Percentiles rank a stretch among this genome's conserved stretches.
These are phyloP conservation scores for Lagenidium giganteum DNA, from an alignment of 352 stramenopile genomes.

Conservation along the genomic window DNA sequence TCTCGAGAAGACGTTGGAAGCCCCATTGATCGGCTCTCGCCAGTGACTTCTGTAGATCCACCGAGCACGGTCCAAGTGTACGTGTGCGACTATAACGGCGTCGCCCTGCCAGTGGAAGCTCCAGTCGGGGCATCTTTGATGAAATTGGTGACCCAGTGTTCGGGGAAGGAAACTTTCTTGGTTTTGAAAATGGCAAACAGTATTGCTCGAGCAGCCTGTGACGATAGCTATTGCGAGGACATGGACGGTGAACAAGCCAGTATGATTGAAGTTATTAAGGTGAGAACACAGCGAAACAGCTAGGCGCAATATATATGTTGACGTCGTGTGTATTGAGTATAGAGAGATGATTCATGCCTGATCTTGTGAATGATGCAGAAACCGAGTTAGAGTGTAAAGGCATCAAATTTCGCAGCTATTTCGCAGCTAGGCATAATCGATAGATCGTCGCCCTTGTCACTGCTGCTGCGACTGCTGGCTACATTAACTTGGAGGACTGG, in stretches of 20 bases:
- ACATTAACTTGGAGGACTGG: constrained; percentile 1
- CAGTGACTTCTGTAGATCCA: too few species aligned
- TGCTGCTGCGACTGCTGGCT: constrained; percentile 5
- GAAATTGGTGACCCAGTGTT: constrained; percentile 3
- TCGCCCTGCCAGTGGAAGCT: constrained; percentile 1
- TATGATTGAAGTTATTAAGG: not conserved
- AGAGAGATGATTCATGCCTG: constrained; percentile 9
- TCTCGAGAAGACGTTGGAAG: too few species aligned
- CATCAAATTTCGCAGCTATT: constrained; percentile 9
- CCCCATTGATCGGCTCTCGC: too few species aligned
- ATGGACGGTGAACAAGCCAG: not conserved
- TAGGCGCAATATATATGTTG: constrained; percentile 6
- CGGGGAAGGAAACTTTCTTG: not conserved
- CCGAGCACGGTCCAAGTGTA: constrained; percentile 2
- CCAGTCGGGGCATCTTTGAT: not conserved
- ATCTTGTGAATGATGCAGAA: constrained; percentile 12
- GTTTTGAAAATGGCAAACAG: constrained; percentile 5
- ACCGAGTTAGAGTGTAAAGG: constrained; percentile 8
- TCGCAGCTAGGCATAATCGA: constrained; percentile 4
- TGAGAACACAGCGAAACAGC: constrained; percentile 4
- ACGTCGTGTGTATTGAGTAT: constrained; percentile 7
- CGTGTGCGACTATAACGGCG: constrained; percentile 1
- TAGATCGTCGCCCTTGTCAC: constrained; percentile 6
- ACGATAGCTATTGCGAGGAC: constrained; percentile 1
- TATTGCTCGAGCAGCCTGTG: not conserved